Base-by-base conservation (phyloP, 2,329 filamentous ascomycete genomes). In the Anthostomella pinea region DNA sequence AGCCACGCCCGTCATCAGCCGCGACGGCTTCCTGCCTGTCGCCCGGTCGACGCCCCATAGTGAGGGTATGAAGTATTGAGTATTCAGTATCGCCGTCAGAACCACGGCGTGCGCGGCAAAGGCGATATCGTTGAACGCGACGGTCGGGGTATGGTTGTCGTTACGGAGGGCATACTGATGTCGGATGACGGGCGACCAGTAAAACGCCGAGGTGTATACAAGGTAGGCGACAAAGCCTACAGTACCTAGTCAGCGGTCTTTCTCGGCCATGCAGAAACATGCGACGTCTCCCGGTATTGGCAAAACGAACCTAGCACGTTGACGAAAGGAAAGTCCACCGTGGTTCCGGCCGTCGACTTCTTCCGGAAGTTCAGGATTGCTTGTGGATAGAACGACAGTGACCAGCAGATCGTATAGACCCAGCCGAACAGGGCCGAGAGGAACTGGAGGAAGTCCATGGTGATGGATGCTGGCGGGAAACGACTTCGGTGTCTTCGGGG, bases 331-430 rank as follows among this genome's bases (percentile, higher is more conserved):
- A 94, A 96, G 62, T 96, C 90, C 48, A 95, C 83, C 1, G 88
- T 87, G 4, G 91, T 82, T 25, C 93, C 93, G 14, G 79, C 75
- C 4, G 90, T 96, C 7, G 87, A 85, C 39, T 79, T 78, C 35
- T 88, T 83, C 19, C 70, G 71, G 60, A 74, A 83, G 71, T 96
- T 97, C 45, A 88, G 75, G 43, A 94, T 66, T 6, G 85, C 80
- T 60, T 97, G 93, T 2, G 91, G 90, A 62, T 97, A 97, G 68
- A 96, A 97, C 11, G 88, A 95, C 11, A 83, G 67, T 9, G 86
- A 91, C 91, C 91, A 93, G 63, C 77, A 80, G 31, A 81, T 47
- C 46, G 79, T 83, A 64, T 90, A 90, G 56, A 83, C 66, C 84
- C 85, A 89, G 62, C 85, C 85, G 51, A 86, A 77, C 20, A 84